Evolutionary conservation across 768 basidiomycete genomes (phyloP).

Genomic region (Fomitopsis pulvina): DNA sequence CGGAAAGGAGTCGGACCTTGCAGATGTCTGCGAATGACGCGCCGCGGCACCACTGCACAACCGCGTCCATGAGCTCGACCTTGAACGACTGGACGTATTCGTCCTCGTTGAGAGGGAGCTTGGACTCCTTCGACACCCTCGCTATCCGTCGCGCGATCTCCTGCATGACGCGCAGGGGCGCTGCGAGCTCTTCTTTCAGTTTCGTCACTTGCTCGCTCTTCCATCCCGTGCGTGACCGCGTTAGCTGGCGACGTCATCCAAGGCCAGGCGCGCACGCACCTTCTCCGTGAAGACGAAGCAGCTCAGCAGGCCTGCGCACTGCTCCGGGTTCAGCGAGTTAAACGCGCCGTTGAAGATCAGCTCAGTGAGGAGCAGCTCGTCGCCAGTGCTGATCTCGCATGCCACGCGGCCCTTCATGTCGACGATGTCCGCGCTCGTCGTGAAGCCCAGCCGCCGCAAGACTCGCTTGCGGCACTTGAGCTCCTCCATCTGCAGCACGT

Average conservation of each 20-base stretch:
- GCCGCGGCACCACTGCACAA: constrained; percentile 97
- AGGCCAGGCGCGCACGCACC: constrained; percentile 35
- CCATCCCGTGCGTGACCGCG: neutral
- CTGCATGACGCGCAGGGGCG: constrained; percentile 91
- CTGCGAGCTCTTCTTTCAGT: constrained; percentile 89
- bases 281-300: constrained; percentile 99
- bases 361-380: constrained; percentile 93
- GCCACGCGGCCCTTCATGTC: constrained; percentile 98
- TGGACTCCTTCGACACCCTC: constrained; percentile 93
- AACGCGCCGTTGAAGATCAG: constrained; percentile 97
- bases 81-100: constrained; percentile 97
- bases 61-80: constrained; percentile 97
- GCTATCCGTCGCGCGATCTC: constrained; percentile 93
- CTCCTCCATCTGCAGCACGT: constrained; percentile 93
- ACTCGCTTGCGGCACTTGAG: constrained; percentile 94
- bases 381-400: constrained; percentile 96
- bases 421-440: constrained; percentile 82
- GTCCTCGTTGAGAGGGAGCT: constrained; percentile 82
- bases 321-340: constrained; percentile 84
- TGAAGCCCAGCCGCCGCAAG: constrained; percentile 86
- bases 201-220: constrained; percentile 84
- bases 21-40: constrained; percentile 94
- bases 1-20: constrained; percentile 51
- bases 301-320: constrained; percentile 88
- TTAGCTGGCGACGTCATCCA: neutral